Percentiles rank a stretch among this genome's conserved stretches.
These are phyloP conservation scores for Metschnikowia lochheadii DNA, from an alignment of 805 yeast species.

Conservation along the genomic window DNA sequence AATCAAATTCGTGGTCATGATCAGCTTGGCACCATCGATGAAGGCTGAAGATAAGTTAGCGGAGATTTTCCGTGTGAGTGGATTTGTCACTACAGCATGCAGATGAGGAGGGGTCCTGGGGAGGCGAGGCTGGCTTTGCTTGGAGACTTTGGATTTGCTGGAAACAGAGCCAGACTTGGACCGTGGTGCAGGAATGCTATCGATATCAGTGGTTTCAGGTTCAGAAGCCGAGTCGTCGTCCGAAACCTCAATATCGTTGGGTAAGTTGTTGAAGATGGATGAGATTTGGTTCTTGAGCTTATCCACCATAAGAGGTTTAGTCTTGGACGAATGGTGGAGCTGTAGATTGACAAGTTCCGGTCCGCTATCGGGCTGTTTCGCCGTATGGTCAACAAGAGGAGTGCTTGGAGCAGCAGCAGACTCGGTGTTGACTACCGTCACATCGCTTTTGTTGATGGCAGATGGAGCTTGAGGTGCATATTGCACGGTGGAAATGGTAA, in stretches of 20 bases:
- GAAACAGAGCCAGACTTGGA: neutral
- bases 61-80: slow-evolving; percentile 23
- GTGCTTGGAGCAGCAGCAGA: slow-evolving; percentile 12
- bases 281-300: slow-evolving; percentile 33
- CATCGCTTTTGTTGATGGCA: slow-evolving; percentile 24
- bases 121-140: neutral
- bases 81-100: neutral
- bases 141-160: neutral
- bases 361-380: neutral
- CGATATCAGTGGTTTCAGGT: slow-evolving; percentile 27
- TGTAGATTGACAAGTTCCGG: slow-evolving; percentile 2
- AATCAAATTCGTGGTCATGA: slow-evolving; percentile 27
- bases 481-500: slow-evolving; percentile 27
- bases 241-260: slow-evolving; percentile 43
- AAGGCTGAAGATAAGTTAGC: slow-evolving; percentile 32
- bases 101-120: slow-evolving; percentile 1
- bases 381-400: neutral
- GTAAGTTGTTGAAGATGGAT: slow-evolving; percentile 41
- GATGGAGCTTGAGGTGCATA: slow-evolving; percentile 19
- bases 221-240: slow-evolving; percentile 47
- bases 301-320: slow-evolving; percentile 8
- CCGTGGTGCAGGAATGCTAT: neutral
- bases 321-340: slow-evolving; percentile 2
- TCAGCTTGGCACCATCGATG: slow-evolving; percentile 36
- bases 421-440: slow-evolving; percentile 32